Percentiles rank a stretch among this genome's conserved stretches.
These are phyloP conservation scores for Cyclaneusma minus DNA, from an alignment of 2,329 filamentous ascomycete species.

Conservation along the genomic window DNA sequence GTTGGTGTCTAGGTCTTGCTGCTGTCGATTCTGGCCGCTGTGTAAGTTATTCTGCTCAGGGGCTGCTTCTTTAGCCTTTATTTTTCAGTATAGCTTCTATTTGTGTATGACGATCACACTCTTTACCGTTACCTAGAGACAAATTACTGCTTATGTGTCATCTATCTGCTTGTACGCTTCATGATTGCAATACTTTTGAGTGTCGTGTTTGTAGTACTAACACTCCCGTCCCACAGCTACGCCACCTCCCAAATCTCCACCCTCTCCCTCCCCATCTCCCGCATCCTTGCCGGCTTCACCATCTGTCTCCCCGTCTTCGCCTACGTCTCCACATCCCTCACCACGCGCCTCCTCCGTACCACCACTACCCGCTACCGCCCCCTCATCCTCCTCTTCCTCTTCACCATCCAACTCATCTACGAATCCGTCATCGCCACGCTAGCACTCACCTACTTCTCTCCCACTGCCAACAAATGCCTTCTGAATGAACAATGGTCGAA, in stretches of 20 bases:
- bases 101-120: too few relatives aligned
- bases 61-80: too few relatives aligned
- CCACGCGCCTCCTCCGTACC: slow-evolving; percentile 1
- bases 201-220: too few relatives aligned
- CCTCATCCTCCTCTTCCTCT: slow-evolving; percentile 14
- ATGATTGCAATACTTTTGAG: too few relatives aligned
- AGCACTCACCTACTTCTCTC: slow-evolving; percentile 15
- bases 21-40: too few relatives aligned
- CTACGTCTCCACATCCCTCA: slow-evolving; percentile 11
- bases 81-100: too few relatives aligned
- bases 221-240: too few relatives aligned
- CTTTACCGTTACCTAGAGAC: too few relatives aligned
- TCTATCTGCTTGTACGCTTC: too few relatives aligned
- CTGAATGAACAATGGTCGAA: slow-evolving; percentile 39
- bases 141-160: too few relatives aligned
- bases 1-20: too few relatives aligned
- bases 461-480: slow-evolving; percentile 26
- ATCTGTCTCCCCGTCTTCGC: slow-evolving; percentile 15
- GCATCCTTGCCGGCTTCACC: slow-evolving; percentile 14
- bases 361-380: slow-evolving; percentile 2
- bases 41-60: too few relatives aligned
- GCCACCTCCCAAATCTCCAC: slow-evolving; percentile 14
- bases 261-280: slow-evolving; percentile 15
- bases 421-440: slow-evolving; percentile 17
- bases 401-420: slow-evolving; percentile 18